phyloP scores from a whole-genome alignment of 352 stramenopile genomes.

The Plasmopara muralis region DNA sequence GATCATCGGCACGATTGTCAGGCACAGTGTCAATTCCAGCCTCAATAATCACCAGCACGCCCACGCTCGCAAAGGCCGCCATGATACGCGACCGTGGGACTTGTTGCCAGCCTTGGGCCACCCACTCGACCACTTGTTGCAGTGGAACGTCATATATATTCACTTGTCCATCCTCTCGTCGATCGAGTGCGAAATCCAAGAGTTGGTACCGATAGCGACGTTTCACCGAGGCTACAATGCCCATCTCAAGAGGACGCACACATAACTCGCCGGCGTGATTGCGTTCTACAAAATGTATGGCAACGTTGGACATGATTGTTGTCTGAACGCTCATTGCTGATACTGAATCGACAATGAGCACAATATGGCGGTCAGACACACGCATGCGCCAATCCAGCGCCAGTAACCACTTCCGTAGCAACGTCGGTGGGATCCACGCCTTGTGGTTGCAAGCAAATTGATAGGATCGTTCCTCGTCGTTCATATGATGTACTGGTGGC shows the following conservation, averaged over 20 bases:
- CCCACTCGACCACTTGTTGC: conserved; percentile 55
- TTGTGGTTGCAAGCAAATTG: conserved; percentile 68
- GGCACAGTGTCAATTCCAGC: conserved; percentile 12
- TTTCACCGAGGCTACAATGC: conserved; percentile 44
- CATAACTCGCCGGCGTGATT: conserved; percentile 34
- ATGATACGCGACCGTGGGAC: conserved; percentile 46
- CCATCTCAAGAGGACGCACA: conserved; percentile 34
- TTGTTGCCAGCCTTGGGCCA: conserved; percentile 45
- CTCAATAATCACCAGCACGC: conserved; percentile 23
- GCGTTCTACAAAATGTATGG: conserved; percentile 39
- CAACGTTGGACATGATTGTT: conserved; percentile 55
- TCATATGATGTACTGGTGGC: conserved; percentile 5
- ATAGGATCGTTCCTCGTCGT: conserved; percentile 26
- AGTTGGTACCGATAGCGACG: conserved; percentile 48
- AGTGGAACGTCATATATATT: conserved; percentile 39
- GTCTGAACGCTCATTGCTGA: conserved; percentile 54
- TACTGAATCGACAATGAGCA: conserved; percentile 59
- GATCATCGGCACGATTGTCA: conserved; percentile 36
- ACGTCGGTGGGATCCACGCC: conserved; percentile 60
- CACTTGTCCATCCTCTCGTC: conserved; percentile 26
- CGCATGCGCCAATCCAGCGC: conserved; percentile 76
- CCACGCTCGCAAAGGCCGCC: conserved; percentile 35
- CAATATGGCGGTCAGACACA: conserved; percentile 56
- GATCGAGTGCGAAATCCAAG: conserved; percentile 40
- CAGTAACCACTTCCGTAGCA: conserved; percentile 74